Evolutionary conservation across 2,329 filamentous ascomycete genomes (phyloP).

Genomic region (Bipolaris victoriae): DNA sequence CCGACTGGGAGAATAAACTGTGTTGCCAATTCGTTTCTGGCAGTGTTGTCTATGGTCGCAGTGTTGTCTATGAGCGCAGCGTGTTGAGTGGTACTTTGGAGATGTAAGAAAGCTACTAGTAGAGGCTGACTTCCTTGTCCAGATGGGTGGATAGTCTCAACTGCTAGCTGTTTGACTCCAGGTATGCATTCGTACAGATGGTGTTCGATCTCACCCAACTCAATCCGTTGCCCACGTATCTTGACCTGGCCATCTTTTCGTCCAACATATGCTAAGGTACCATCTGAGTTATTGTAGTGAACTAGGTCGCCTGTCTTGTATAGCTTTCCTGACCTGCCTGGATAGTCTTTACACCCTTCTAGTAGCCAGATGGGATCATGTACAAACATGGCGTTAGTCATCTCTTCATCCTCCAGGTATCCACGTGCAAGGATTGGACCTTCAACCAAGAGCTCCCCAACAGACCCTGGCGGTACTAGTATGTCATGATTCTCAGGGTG

Average conservation of each 20-base stretch:
- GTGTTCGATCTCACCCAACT: slow-evolving; percentile 26
- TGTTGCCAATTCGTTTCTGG: background rate
- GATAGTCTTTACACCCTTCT: background rate
- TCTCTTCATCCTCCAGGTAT: slow-evolving; percentile 29
- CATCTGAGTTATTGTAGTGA: slow-evolving; percentile 19
- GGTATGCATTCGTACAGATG: background rate
- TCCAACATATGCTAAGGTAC: slow-evolving; percentile 20
- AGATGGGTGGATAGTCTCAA: background rate
- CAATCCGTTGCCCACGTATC: slow-evolving; percentile 32
- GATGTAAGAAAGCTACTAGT: background rate
- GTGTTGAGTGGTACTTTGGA: background rate
- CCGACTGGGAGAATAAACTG: background rate
- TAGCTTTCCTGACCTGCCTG: slow-evolving; percentile 28
- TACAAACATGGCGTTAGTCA: slow-evolving; percentile 25
- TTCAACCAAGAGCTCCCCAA: slow-evolving; percentile 37
- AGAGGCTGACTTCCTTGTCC: background rate
- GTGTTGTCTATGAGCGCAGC: background rate
- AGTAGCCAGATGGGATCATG: slow-evolving; percentile 1
- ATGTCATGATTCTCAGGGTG: slow-evolving; percentile 22
- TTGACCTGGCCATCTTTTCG: slow-evolving; percentile 35
- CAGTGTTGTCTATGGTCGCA: too few relatives aligned
- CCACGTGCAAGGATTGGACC: slow-evolving; percentile 26
- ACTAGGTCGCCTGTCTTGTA: slow-evolving; percentile 35
- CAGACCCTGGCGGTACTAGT: slow-evolving; percentile 24
- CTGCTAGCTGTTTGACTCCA: background rate